Percentiles rank a stretch among this genome's conserved stretches.
phyloP scores from a whole-genome alignment of 2,329 filamentous ascomycete species.

The Fusarium mexicanum region DNA sequence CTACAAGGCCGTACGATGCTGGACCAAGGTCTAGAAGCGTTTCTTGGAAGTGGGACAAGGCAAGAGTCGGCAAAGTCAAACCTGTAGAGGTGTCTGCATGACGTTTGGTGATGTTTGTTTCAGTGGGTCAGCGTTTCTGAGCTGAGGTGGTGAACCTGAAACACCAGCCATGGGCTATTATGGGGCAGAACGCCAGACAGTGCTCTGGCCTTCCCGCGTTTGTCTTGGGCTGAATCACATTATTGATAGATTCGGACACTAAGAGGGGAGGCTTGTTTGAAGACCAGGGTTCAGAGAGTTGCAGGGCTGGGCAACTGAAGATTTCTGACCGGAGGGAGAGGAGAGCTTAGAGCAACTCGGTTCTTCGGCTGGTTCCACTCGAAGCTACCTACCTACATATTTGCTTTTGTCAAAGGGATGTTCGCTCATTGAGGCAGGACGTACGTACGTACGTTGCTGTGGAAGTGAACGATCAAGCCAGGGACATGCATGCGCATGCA shows the following conservation, averaged over 20 bases:
- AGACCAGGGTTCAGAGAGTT: conserved; percentile 24
- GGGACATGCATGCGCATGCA: conserved; percentile 17
- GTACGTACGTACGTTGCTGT: background rate
- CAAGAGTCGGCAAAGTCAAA: conserved; percentile 2
- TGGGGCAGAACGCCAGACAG: conserved; percentile 28
- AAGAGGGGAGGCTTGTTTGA: conserved; percentile 31
- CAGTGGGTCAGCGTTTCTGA: conserved; percentile 33
- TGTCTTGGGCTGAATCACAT: conserved; percentile 28
- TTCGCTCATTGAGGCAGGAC: background rate
- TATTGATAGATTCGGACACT: conserved; percentile 19
- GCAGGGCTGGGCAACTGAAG: conserved; percentile 12
- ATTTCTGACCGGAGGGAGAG: background rate
- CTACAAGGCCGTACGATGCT: conserved; percentile 25
- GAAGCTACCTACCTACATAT: background rate
- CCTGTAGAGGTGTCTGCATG: conserved; percentile 23
- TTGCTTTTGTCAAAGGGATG: conserved; percentile 10
- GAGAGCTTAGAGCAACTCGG: background rate
- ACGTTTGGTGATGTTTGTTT: conserved; percentile 39
- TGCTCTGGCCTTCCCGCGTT: conserved; percentile 15
- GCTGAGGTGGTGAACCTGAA: conserved; percentile 38
- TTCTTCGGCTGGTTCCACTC: background rate
- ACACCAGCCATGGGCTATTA: conserved; percentile 37
- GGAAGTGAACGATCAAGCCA: conserved; percentile 6
- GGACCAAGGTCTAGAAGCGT: conserved; percentile 13
- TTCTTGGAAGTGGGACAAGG: conserved; percentile 28